Percentiles rank a stretch among this genome's conserved stretches.
Conservation (phyloP, 768 basidiomycete genomes). For the Lactarius trivialis region DNA sequence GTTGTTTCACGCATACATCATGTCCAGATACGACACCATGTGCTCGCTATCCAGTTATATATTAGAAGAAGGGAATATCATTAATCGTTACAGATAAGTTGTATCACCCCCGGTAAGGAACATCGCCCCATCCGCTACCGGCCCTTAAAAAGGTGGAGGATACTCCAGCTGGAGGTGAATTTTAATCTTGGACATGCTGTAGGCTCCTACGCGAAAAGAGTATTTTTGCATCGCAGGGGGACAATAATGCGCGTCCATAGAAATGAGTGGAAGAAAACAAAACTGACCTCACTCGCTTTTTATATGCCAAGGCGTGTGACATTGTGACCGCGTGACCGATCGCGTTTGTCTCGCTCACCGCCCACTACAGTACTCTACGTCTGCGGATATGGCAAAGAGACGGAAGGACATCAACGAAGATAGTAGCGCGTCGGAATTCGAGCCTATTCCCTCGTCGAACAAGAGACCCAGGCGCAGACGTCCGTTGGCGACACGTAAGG, state of each 20-base stretch:
- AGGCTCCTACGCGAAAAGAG: constrained; percentile 34
- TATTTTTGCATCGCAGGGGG: constrained; percentile 30
- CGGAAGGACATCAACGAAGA: constrained; percentile 7
- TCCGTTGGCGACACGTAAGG: background rate
- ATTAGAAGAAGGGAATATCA: background rate
- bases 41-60: background rate
- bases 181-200: constrained; percentile 34
- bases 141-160: constrained; percentile 25
- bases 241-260: constrained; percentile 36
- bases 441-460: background rate
- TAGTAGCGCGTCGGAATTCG: constrained; percentile 13
- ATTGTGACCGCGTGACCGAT: background rate
- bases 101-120: constrained; percentile 37
- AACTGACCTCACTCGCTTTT: background rate
- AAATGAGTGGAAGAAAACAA: constrained; percentile 29
- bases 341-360: background rate
- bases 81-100: constrained; percentile 1
- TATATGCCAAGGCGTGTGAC: background rate
- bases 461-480: constrained; percentile 4
- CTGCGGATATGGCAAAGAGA: constrained; percentile 9
- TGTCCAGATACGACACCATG: background rate
- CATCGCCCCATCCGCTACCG: constrained; percentile 29
- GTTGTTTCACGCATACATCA: background rate
- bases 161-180: constrained; percentile 33
- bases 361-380: background rate